These are phyloP conservation scores for Phytophthora sojae DNA, from an alignment of 352 stramenopile genomes.

Conservation along the genomic window DNA sequence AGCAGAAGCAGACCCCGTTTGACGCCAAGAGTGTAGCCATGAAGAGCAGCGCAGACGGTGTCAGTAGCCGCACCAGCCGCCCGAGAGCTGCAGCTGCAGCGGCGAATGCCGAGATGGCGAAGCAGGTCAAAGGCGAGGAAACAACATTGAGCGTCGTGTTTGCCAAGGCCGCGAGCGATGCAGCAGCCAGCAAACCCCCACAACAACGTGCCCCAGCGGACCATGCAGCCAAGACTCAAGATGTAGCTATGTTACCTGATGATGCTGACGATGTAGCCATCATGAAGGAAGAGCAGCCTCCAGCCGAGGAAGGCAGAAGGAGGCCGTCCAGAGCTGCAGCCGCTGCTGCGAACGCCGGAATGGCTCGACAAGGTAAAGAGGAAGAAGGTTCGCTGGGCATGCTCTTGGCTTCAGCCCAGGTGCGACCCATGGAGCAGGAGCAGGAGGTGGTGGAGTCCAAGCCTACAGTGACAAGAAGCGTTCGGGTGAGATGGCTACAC, in stretches of 20 bases:
- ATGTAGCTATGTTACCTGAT: not conserved
- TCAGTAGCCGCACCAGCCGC: slow-evolving; percentile 3
- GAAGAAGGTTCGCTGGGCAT: slow-evolving; percentile 14
- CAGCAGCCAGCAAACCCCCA: not conserved
- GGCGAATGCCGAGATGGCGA: slow-evolving; percentile 19
- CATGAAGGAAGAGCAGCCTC: not conserved
- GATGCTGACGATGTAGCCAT: not conserved
- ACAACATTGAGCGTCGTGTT: slow-evolving; percentile 3
- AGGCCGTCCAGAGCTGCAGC: slow-evolving; percentile 29
- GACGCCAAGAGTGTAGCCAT: slow-evolving; percentile 1
- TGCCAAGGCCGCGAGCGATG: not conserved
- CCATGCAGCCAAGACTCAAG: not conserved
- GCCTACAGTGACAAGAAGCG: slow-evolving; percentile 26
- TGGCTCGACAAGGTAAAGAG: slow-evolving; percentile 24
- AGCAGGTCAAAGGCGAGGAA: slow-evolving; percentile 15
- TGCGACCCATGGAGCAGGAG: not conserved
- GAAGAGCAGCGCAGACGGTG: not conserved
- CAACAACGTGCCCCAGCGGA: not conserved
- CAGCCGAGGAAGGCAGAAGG: not conserved
- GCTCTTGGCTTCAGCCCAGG: slow-evolving; percentile 6
- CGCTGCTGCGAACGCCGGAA: slow-evolving; percentile 19
- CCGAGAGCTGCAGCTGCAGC: slow-evolving; percentile 11
- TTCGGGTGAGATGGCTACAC: not conserved
- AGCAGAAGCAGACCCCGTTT: not conserved
- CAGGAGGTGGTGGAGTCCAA: not conserved